A percentile compares a stretch with the other conserved stretches of the same genome.
phyloP scores from a whole-genome alignment of 1,139 yeast species.

The Debaryomyces fabryi region DNA sequence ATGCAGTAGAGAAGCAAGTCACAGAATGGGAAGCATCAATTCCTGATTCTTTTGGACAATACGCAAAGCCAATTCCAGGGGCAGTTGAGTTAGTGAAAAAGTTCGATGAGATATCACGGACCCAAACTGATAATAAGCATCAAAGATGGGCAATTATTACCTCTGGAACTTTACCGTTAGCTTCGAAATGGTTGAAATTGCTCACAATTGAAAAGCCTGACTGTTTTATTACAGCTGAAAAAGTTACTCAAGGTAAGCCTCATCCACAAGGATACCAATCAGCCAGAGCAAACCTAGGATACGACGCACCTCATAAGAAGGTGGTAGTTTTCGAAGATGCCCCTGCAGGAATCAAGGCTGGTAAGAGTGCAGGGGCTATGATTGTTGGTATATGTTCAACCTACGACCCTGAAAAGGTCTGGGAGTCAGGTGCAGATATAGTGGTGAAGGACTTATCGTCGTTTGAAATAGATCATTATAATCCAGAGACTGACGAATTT shows the following conservation, averaged over 20 bases:
- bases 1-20: conserved; percentile 19
- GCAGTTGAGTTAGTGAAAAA: conserved; percentile 18
- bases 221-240: conserved; percentile 20
- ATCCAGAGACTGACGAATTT: conserved; percentile 19
- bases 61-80: conserved; percentile 19
- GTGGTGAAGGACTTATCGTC: conserved; percentile 18
- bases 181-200: conserved; percentile 20
- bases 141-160: conserved; percentile 21
- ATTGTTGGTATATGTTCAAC: conserved; percentile 21
- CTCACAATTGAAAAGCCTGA: conserved; percentile 19
- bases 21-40: conserved; percentile 19
- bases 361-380: conserved; percentile 20
- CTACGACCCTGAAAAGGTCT: conserved; percentile 18
- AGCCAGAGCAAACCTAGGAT: conserved; percentile 19
- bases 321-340: conserved; percentile 22
- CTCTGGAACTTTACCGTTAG: conserved; percentile 20
- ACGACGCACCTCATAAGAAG: conserved; percentile 18
- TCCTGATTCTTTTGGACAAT: conserved; percentile 19
- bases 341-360: conserved; percentile 20
- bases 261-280: conserved; percentile 19
- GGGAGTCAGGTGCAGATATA: conserved; percentile 18
- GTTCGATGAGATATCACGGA: conserved; percentile 15
- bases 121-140: conserved; percentile 16
- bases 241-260: conserved; percentile 19
- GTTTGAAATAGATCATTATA: conserved; percentile 16